Conservation (phyloP, 495 filamentous ascomycete species). For the Cercophora samala region DNA sequence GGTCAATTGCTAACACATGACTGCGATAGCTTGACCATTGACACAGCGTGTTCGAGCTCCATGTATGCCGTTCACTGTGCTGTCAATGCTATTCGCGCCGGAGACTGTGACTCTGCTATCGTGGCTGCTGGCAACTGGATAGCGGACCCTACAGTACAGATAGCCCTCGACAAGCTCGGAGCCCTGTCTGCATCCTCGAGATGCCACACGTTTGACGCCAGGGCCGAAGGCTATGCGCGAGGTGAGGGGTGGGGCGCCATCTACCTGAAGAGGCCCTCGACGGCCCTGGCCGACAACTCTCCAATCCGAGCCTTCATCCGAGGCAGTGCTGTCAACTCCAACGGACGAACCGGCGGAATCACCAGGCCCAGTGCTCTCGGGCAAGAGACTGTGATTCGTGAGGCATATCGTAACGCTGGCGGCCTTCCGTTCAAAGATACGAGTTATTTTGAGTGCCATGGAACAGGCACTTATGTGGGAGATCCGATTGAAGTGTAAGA, state of each 20-base stretch:
- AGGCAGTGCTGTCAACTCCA: constrained; percentile 49
- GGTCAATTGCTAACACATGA: neutral
- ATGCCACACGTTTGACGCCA: constrained; percentile 56
- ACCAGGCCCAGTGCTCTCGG: constrained; percentile 48
- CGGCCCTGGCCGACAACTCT: constrained; percentile 46
- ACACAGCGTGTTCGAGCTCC: constrained; percentile 54
- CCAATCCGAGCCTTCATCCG: constrained; percentile 60
- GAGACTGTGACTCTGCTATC: constrained; percentile 36
- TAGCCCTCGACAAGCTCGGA: neutral
- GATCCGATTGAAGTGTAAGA: constrained; percentile 32
- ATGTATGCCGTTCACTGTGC: constrained; percentile 52
- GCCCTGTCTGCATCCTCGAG: constrained; percentile 35
- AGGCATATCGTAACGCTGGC: constrained; percentile 44
- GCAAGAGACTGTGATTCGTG: constrained; percentile 49
- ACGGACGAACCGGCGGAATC: constrained; percentile 48
- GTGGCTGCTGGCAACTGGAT: constrained; percentile 36
- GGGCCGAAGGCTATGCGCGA: constrained; percentile 60
- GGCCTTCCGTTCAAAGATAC: constrained; percentile 43
- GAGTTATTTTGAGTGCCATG: constrained; percentile 40
- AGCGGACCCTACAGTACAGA: constrained; percentile 28
- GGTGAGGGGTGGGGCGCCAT: constrained; percentile 56
- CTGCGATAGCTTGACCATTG: constrained; percentile 44
- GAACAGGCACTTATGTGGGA: constrained; percentile 34
- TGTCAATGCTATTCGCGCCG: constrained; percentile 43
- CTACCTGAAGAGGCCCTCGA: constrained; percentile 50